These are phyloP conservation scores for Gilbertella persicaria DNA, from an alignment of 371 early-diverging fungal species.

Conservation along the genomic window DNA sequence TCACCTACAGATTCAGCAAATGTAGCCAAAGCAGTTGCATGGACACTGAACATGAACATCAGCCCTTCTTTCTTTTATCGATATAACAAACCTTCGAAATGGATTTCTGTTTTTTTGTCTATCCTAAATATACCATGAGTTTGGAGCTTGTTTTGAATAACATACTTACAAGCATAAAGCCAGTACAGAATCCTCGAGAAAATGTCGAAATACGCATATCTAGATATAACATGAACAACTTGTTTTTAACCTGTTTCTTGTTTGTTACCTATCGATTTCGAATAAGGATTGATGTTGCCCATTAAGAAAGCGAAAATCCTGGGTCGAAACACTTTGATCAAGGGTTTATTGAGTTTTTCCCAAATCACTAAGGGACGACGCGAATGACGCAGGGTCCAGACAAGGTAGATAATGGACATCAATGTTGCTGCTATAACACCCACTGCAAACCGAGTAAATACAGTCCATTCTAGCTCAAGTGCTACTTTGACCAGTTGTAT, in stretches of 20 bases:
- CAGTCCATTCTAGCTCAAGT: slow-evolving; percentile 48
- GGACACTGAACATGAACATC: slow-evolving; percentile 40
- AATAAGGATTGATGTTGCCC: slow-evolving; percentile 44
- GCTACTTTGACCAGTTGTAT: slow-evolving; percentile 38
- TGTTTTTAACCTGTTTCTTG: neutral
- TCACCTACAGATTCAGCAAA: slow-evolving; percentile 66
- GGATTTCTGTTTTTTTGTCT: slow-evolving; percentile 26
- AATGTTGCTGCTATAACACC: slow-evolving; percentile 35
- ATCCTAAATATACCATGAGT: slow-evolving; percentile 33
- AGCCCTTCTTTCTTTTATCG: neutral
- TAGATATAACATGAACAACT: slow-evolving; percentile 3
- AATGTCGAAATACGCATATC: slow-evolving; percentile 53
- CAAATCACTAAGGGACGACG: slow-evolving; percentile 47
- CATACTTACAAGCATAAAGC: slow-evolving; percentile 47
- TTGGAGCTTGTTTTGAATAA: too few relatives aligned
- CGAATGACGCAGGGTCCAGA: slow-evolving; percentile 40
- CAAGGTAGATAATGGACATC: slow-evolving; percentile 37
- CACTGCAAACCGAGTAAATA: slow-evolving; percentile 42
- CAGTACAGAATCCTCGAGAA: slow-evolving; percentile 51
- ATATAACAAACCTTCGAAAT: slow-evolving; percentile 18
- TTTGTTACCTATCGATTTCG: slow-evolving; percentile 42
- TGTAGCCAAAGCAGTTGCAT: slow-evolving; percentile 60
- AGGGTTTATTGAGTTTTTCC: slow-evolving; percentile 48
- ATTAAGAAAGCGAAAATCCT: slow-evolving; percentile 42
- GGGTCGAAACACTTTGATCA: slow-evolving; percentile 47